phyloP scores from a whole-genome alignment of 306 rosid genomes.

The Alnus glutinosa region DNA sequence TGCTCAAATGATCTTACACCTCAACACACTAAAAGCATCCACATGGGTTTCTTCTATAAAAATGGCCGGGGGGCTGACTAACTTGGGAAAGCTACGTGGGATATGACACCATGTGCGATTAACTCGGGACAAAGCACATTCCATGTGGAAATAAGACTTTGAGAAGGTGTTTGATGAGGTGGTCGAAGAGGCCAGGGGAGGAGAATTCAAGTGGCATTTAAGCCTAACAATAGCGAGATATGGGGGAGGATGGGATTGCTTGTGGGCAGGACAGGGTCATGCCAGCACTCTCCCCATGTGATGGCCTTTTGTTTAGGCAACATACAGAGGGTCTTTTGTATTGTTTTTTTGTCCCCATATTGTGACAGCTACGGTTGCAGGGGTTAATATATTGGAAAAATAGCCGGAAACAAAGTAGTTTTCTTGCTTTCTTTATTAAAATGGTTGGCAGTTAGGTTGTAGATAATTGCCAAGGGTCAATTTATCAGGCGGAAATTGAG shows the following conservation, averaged over 20 bases:
- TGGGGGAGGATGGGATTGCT: conserved; percentile 27
- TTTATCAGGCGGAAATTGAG: conserved; percentile 17
- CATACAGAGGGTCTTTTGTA: not conserved
- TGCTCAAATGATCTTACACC: conserved; percentile 32
- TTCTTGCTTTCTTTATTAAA: not conserved
- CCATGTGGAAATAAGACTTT: conserved; percentile 5
- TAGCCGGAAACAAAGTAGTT: not conserved
- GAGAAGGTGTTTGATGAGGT: conserved; percentile 23
- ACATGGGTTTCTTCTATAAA: conserved; percentile 15
- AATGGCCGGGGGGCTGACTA: conserved; percentile 28
- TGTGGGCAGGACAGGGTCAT: conserved; percentile 41
- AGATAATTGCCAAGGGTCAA: conserved; percentile 12
- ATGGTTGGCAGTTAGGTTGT: not conserved
- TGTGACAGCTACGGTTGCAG: conserved; percentile 32
- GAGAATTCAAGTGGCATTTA: conserved; percentile 32
- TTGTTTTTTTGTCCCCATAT: conserved; percentile 2
- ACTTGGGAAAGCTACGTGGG: conserved; percentile 47
- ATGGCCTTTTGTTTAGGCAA: conserved; percentile 35
- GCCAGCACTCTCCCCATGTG: conserved; percentile 74
- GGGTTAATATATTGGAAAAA: not conserved
- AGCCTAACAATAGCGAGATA: conserved; percentile 28
- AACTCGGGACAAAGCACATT: conserved; percentile 27
- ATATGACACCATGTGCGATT: conserved; percentile 42
- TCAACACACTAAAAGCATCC: conserved; percentile 14
- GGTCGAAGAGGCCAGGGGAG: conserved; percentile 10